A percentile compares a stretch with the other conserved stretches of the same genome.
These are phyloP conservation scores for Fusarium circinatum DNA, from an alignment of 2,329 filamentous ascomycete species.

Conservation along the genomic window DNA sequence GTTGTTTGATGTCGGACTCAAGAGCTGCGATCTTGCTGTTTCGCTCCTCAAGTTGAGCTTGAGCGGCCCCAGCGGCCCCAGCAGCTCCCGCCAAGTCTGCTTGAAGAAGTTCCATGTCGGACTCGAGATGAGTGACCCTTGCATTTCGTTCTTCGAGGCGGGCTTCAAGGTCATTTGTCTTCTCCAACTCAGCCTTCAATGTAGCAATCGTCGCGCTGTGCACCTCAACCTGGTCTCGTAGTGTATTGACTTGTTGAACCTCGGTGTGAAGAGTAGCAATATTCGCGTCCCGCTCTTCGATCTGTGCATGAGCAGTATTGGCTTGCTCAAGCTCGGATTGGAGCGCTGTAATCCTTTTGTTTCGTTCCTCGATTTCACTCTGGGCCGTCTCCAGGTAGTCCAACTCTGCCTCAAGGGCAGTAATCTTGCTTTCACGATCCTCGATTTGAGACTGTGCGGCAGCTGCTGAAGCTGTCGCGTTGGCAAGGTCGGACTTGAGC, in stretches of 20 bases:
- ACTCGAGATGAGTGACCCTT: constrained; percentile 38
- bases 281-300: constrained; percentile 31
- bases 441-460: constrained; percentile 31
- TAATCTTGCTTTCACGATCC: constrained; percentile 38
- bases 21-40: constrained; percentile 56
- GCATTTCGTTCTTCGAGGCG: constrained; percentile 35
- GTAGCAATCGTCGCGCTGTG: constrained; percentile 32
- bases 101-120: constrained; percentile 49
- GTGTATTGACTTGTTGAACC: constrained; percentile 24
- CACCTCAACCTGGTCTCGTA: constrained; percentile 32
- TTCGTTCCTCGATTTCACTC: constrained; percentile 33
- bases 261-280: constrained; percentile 27
- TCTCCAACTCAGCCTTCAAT: constrained; percentile 36
- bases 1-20: constrained; percentile 48
- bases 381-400: constrained; percentile 29
- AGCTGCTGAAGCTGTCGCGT: constrained; percentile 8
- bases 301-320: constrained; percentile 7
- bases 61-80: constrained; percentile 26
- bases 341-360: constrained; percentile 31
- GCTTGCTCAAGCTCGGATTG: constrained; percentile 49
- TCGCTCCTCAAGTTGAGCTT: constrained; percentile 49
- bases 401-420: constrained; percentile 32
- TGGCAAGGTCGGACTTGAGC: constrained; percentile 34
- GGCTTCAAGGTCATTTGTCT: constrained; percentile 21
- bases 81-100: constrained; percentile 32